Conservation (phyloP, 2,329 filamentous ascomycete genomes). For the Colletotrichum chrysophilum region DNA sequence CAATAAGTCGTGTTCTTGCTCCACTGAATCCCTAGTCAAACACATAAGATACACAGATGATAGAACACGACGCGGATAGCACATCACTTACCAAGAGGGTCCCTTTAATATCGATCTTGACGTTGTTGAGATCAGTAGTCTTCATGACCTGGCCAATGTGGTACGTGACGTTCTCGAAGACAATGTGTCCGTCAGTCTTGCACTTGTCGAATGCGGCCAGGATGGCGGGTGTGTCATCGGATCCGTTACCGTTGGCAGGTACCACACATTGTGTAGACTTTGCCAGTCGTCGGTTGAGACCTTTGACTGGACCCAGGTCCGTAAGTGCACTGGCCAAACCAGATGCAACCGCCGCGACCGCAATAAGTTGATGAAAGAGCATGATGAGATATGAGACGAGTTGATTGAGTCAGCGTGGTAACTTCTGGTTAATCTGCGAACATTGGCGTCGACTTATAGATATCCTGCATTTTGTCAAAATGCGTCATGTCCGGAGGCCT, state of each 20-base stretch:
- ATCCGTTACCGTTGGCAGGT: neutral
- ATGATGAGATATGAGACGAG: neutral
- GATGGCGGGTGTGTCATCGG: neutral
- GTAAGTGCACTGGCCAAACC: neutral
- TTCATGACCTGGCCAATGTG: neutral
- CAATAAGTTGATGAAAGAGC: neutral
- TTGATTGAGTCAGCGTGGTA: neutral
- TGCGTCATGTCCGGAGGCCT: neutral
- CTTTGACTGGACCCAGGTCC: neutral
- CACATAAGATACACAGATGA: neutral
- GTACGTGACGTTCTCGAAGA: neutral
- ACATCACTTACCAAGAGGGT: neutral
- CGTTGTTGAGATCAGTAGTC: neutral
- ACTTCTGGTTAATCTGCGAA: neutral
- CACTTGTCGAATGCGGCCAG: neutral
- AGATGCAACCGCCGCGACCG: too few species aligned
- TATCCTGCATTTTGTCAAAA: neutral
- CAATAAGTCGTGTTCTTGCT: conserved; percentile 2
- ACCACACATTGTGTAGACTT: neutral
- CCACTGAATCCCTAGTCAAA: neutral
- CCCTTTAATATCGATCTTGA: neutral
- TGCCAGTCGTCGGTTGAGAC: neutral
- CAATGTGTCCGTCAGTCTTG: neutral
- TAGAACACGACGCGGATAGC: neutral
- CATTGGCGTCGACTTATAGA: neutral